Base-by-base conservation (phyloP, 1,284 basidiomycete species). In the Lignosus rhinocerotis region DNA sequence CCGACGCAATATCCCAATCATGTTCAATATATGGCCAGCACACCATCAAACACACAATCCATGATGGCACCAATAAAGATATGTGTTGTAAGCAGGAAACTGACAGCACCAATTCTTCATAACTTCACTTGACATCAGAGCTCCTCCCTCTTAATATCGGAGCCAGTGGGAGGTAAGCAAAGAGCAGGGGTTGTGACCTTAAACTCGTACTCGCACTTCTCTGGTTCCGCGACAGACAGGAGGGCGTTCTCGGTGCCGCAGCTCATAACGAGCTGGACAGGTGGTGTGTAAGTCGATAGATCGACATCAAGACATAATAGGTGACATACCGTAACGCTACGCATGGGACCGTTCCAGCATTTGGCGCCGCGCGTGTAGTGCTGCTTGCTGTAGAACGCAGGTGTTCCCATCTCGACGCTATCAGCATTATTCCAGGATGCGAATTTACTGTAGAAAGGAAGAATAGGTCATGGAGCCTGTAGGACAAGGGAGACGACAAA, bases 291-390 rank as follows among this genome's bases (percentile, higher is more conserved):
- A 44, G 51, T 14, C 36, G 36, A n/a, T 38, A 36, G 54, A 46
- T 16, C 21, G 5, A 51, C 54, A 25, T 14, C 33, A 14, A 30
- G 21, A 19, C 19, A 31, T 38, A 34, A 8, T n/a, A 16, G 19
- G 45, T 7, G 30, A 75, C 78, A 61, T 72, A 92, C 93, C 66
- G 85, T 78, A 17, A 93, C 85, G 64, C 84, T 93, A 19, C 94
- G 86, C 64, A 91, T 84, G 1, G 96, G 96, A 0, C 96, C 96
- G 70, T 99, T 99, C 96, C 96, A 99, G 80, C 96, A 99, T 71
- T 88, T 87, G 1, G 91, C 79, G 41, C 96, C 96, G 47, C 84
- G 79, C 38, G 85, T 86, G 76, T 98, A 98, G 14, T 85, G 74
- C 70, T 96, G 93, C 66, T 86, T 88, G 50, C 80, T 75, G 74